Percentiles rank a stretch among this genome's conserved stretches.
phyloP scores from a whole-genome alignment of 306 rosid genomes.

The Senna siamea region DNA sequence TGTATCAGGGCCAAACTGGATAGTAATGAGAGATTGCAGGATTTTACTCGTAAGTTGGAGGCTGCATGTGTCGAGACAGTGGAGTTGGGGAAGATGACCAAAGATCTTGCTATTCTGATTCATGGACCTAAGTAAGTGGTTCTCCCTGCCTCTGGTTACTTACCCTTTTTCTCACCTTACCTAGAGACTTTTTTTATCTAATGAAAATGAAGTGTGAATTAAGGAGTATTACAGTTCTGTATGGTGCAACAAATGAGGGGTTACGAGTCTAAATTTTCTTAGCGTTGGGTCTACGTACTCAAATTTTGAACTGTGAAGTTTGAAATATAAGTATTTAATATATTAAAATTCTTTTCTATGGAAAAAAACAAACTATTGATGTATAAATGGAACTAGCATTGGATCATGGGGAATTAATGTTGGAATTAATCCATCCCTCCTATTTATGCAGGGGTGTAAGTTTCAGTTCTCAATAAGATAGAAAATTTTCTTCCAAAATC shows the following conservation, averaged over 20 bases:
- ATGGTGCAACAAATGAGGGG: background rate
- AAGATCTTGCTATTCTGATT: slow-evolving; percentile 89
- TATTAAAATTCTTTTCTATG: background rate
- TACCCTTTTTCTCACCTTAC: slow-evolving; percentile 9
- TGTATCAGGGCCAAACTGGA: slow-evolving; percentile 81
- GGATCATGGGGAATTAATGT: too few species aligned
- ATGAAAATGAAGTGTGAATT: background rate
- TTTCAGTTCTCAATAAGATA: too few species aligned
- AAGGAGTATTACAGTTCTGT: background rate
- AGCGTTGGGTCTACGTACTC: background rate
- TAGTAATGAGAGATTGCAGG: slow-evolving; percentile 65
- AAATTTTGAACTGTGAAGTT: too few species aligned
- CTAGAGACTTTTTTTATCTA: background rate
- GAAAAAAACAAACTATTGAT: too few species aligned
- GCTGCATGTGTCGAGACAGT: slow-evolving; percentile 87
- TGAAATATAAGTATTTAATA: background rate
- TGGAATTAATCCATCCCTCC: too few species aligned
- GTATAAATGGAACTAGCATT: too few species aligned
- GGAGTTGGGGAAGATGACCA: slow-evolving; percentile 93
- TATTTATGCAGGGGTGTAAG: too few species aligned
- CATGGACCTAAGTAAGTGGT: slow-evolving; percentile 86
- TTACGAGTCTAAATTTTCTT: background rate
- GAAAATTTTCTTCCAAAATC: too few species aligned
- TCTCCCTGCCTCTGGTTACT: slow-evolving; percentile 22
- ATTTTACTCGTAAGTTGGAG: slow-evolving; percentile 85